Conservation (phyloP, 1,284 basidiomycete species). For the Phaffia rhodozyma region DNA sequence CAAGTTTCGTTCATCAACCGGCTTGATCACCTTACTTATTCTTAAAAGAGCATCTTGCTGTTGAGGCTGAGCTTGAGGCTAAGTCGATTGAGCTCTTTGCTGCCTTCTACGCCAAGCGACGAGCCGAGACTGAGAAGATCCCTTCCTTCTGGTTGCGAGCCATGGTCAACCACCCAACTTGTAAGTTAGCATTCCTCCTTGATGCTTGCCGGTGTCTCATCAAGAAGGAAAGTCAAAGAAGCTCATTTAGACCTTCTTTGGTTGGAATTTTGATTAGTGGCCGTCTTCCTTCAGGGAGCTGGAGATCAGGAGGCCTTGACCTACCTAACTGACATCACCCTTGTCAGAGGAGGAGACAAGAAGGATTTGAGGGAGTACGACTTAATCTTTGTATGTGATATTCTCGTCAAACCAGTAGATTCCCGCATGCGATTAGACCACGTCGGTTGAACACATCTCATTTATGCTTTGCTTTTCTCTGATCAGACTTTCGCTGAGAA, state of each 20-base stretch:
- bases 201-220: background rate
- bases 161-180: slow-evolving; percentile 8
- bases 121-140: slow-evolving; percentile 9
- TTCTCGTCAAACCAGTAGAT: background rate
- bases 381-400: slow-evolving; percentile 9
- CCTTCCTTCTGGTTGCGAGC: slow-evolving; percentile 13
- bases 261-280: background rate
- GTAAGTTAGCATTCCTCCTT: background rate
- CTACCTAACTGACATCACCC: slow-evolving; percentile 12
- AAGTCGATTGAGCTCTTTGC: background rate
- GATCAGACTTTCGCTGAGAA: slow-evolving; percentile 17
- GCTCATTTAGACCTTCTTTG: background rate
- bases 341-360: slow-evolving; percentile 8
- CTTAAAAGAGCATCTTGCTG: slow-evolving; percentile 1
- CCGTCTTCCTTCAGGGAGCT: slow-evolving; percentile 2
- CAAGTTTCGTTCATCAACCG: background rate
- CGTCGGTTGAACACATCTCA: background rate
- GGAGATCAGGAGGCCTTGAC: slow-evolving; percentile 14
- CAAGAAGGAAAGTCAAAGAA: too few relatives aligned
- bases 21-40: background rate
- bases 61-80: background rate
- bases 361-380: slow-evolving; percentile 12
- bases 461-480: background rate
- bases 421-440: background rate
- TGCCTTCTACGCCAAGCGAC: background rate